Conservation (phyloP, 2,329 filamentous ascomycete genomes). For the Endocalyx cinctus region DNA sequence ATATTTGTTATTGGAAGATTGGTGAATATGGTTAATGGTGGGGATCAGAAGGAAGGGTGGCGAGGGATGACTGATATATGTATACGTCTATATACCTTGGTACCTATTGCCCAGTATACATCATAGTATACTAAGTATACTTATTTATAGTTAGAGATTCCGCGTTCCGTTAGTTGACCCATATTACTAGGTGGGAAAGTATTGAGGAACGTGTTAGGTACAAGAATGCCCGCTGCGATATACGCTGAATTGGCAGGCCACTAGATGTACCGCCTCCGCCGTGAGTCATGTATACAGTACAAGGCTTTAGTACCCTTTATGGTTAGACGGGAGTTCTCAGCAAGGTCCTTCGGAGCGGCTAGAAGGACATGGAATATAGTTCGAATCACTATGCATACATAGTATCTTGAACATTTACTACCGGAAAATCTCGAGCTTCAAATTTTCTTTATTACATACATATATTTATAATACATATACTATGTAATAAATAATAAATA, state of each 20-base stretch:
- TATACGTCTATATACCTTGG: not conserved
- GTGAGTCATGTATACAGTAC: no score
- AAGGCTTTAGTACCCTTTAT: no score
- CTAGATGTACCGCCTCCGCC: no score
- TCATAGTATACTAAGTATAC: not conserved
- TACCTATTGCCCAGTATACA: not conserved
- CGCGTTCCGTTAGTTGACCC: not conserved
- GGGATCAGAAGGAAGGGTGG: not conserved
- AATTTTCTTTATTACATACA: not conserved
- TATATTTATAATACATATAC: no score
- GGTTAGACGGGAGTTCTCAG: no score
- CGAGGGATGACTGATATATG: not conserved
- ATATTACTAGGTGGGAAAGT: not conserved
- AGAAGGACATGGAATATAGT: no score
- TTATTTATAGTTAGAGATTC: not conserved
- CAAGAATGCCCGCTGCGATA: not conserved
- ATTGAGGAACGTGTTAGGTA: not conserved
- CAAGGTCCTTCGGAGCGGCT: no score
- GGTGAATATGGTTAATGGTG: not conserved
- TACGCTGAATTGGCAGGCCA: not conserved
- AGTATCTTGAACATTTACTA: not conserved
- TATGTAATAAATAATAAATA: no score
- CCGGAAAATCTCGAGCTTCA: not conserved
- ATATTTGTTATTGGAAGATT: not conserved
- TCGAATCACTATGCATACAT: no score